Evolutionary conservation across 768 basidiomycete species (phyloP).

Genomic region (Peribolospora baueri): DNA sequence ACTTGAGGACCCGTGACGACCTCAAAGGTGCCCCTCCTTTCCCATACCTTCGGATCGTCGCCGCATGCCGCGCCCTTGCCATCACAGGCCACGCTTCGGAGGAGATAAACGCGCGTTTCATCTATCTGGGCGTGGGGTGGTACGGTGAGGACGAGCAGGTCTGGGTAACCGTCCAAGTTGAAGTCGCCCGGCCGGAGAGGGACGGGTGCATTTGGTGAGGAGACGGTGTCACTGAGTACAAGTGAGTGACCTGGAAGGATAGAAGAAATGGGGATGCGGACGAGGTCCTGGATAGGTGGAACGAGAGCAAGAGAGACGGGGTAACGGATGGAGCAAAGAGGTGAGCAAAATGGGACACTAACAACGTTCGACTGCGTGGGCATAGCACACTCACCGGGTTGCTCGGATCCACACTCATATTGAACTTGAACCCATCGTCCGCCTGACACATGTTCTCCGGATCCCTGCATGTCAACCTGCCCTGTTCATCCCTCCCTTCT

Average conservation of each 20-base stretch:
- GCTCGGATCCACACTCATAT: constrained; percentile 28
- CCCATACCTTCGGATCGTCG: constrained; percentile 3
- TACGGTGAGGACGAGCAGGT: constrained; percentile 30
- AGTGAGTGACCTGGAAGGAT: constrained; percentile 27
- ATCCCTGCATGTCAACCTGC: constrained; percentile 35
- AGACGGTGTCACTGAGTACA: constrained; percentile 46
- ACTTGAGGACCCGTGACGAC: constrained; percentile 29
- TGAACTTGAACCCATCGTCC: constrained; percentile 57
- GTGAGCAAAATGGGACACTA: not conserved
- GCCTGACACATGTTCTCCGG: constrained; percentile 59
- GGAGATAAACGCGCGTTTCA: constrained; percentile 15
- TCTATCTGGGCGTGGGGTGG: not conserved
- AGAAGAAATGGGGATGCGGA: constrained; percentile 37
- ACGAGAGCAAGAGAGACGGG: not conserved
- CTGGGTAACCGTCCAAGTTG: constrained; percentile 84
- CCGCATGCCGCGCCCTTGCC: constrained; percentile 10
- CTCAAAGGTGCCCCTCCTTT: constrained; percentile 39
- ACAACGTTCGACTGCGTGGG: no score
- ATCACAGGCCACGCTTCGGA: constrained; percentile 18
- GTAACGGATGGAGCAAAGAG: constrained; percentile 2
- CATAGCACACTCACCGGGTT: constrained; percentile 28
- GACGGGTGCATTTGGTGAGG: constrained; percentile 42
- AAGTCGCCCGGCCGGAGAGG: constrained; percentile 65
- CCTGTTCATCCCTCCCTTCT: constrained; percentile 24
- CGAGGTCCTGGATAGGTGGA: constrained; percentile 31